phyloP scores from a whole-genome alignment of 2,329 filamentous ascomycete species.

The Colletotrichum musae region DNA sequence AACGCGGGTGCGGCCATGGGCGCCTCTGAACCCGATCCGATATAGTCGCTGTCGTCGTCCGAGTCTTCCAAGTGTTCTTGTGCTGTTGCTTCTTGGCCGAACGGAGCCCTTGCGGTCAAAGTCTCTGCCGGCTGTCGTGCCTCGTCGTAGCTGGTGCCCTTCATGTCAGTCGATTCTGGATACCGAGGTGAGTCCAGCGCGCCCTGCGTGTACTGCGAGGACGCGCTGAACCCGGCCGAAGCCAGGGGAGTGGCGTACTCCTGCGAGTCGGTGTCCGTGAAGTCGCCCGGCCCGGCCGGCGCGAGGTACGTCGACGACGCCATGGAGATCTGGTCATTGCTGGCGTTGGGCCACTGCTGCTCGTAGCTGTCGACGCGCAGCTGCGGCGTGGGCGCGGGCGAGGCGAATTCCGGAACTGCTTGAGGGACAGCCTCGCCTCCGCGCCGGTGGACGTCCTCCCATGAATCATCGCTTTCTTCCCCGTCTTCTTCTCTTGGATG shows the following conservation, averaged over 20 bases:
- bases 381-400: conserved; percentile 16
- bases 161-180: conserved; percentile 12
- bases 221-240: conserved; percentile 34
- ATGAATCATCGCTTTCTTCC: conserved; percentile 41
- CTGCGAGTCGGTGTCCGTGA: conserved; percentile 38
- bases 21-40: not conserved
- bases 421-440: conserved; percentile 4
- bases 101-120: not conserved
- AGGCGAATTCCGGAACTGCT: not conserved
- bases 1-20: conserved; percentile 12
- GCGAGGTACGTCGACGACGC: conserved; percentile 23
- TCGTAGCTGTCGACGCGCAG: conserved; percentile 32
- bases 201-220: conserved; percentile 30
- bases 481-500: conserved; percentile 38
- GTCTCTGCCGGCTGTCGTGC: not conserved
- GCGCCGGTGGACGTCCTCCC: conserved; percentile 32
- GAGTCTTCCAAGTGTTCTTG: conserved; percentile 42
- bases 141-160: conserved; percentile 17
- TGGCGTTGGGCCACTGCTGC: conserved; percentile 32
- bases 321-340: conserved; percentile 32
- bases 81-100: not conserved
- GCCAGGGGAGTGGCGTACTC: conserved; percentile 34
- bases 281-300: conserved; percentile 27
- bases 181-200: conserved; percentile 22
- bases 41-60: conserved; percentile 31